A percentile compares a stretch with the other conserved stretches of the same genome.
Evolutionary conservation across 306 rosid species (phyloP).

Genomic region (Acacia crassicarpa): DNA sequence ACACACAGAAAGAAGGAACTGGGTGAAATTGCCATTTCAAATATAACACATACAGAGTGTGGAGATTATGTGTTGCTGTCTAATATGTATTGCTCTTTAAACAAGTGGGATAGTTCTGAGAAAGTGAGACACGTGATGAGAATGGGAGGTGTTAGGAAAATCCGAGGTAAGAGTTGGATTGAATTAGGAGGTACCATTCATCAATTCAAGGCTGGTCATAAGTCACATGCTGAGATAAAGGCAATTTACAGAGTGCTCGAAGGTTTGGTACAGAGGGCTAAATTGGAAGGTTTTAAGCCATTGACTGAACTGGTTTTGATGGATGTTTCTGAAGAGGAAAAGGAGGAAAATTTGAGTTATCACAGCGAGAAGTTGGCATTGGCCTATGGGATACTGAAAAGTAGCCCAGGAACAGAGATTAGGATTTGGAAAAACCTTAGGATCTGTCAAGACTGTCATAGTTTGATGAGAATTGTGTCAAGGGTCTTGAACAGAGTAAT

Average conservation of each 20-base stretch:
- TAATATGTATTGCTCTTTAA: constrained; percentile 65
- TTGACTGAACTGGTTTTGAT: constrained; percentile 69
- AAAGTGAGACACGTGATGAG: constrained; percentile 60
- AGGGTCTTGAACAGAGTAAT: constrained; percentile 54
- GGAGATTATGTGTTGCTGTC: constrained; percentile 76
- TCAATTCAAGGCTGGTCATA: constrained; percentile 62
- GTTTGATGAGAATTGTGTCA: constrained; percentile 55
- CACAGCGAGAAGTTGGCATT: constrained; percentile 74
- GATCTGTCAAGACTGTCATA: constrained; percentile 56
- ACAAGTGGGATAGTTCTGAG: constrained; percentile 69
- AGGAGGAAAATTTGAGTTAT: constrained; percentile 57
- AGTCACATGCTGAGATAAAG: constrained; percentile 55
- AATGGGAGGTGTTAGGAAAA: constrained; percentile 55
- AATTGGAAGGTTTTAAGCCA: constrained; percentile 55
- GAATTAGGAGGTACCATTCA: constrained; percentile 56
- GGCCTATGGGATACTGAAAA: constrained; percentile 64
- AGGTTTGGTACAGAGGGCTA: constrained; percentile 52
- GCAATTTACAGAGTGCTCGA: constrained; percentile 55
- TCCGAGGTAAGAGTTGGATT: constrained; percentile 65
- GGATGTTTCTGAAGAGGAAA: constrained; percentile 85
- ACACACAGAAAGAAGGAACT: constrained; percentile 51
- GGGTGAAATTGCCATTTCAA: constrained; percentile 66
- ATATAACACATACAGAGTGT: constrained; percentile 49
- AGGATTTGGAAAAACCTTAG: constrained; percentile 63
- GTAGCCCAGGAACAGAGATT: constrained; percentile 64